Evolutionary conservation across 129 eudicot genomes (phyloP).

Genomic region (Daucus carota): DNA sequence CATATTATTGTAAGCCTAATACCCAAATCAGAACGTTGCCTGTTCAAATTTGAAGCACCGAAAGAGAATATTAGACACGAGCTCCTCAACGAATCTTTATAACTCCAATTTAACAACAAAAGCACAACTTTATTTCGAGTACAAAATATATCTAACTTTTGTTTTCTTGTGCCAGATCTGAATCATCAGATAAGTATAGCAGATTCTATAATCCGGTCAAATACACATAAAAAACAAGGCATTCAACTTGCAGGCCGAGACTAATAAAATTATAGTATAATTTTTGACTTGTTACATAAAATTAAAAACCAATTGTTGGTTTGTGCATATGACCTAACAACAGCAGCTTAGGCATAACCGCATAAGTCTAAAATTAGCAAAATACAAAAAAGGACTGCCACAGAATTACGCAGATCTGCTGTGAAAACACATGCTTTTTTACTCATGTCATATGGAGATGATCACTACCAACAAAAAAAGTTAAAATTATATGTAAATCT

Average conservation of each 20-base stretch:
- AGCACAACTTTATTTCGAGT: not conserved
- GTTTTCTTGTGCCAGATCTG: not conserved
- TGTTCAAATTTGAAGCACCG: not conserved
- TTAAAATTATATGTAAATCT: not conserved
- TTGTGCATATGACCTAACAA: not conserved
- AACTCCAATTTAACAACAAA: not conserved
- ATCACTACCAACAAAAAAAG: not conserved
- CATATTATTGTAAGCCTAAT: constrained; percentile 13
- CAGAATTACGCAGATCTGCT: constrained; percentile 19
- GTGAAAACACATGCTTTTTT: constrained; percentile 3
- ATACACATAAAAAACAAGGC: not conserved
- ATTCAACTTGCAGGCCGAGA: constrained; percentile 14
- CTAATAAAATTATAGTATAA: not conserved
- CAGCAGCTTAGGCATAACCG: not conserved
- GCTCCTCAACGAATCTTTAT: not conserved
- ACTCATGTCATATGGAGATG: not conserved
- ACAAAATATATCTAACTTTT: not conserved
- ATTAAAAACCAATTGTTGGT: not conserved
- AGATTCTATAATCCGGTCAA: constrained; percentile 17
- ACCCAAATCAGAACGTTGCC: not conserved
- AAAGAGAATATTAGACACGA: not conserved
- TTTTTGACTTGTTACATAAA: constrained; percentile 14
- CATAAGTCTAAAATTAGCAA: not conserved
- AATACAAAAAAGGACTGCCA: constrained; percentile 1
- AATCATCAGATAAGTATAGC: not conserved